phyloP scores from a whole-genome alignment of 805 yeast genomes.

The Kazachstania kunashirensis region DNA sequence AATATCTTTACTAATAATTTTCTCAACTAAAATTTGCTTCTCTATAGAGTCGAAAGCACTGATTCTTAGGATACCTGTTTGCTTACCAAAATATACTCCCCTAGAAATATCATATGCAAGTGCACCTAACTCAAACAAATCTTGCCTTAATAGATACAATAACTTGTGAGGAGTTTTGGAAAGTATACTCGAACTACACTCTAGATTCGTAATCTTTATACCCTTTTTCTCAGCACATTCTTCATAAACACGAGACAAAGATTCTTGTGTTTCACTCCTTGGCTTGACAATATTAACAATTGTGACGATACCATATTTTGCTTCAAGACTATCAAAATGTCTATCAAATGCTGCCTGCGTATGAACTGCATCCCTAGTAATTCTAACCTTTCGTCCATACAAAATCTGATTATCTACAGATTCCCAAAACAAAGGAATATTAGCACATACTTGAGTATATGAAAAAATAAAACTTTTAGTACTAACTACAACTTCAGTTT shows the following conservation, averaged over 20 bases:
- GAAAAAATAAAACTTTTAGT: conserved; percentile 46
- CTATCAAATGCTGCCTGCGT: conserved; percentile 78
- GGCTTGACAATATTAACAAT: conserved; percentile 63
- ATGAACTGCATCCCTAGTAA: conserved; percentile 74
- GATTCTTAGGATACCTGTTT: conserved; percentile 81
- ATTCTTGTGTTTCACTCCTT: conserved; percentile 58
- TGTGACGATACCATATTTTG: conserved; percentile 78
- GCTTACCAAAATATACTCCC: conserved; percentile 61
- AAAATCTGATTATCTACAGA: conserved; percentile 59
- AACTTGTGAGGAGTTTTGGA: conserved; percentile 31
- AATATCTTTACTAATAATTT: conserved; percentile 65
- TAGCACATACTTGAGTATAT: conserved; percentile 79
- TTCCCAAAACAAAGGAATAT: conserved; percentile 93
- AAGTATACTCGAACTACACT: conserved; percentile 30
- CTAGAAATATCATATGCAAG: conserved; percentile 58
- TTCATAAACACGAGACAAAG: conserved; percentile 51
- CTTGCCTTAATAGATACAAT: conserved; percentile 49
- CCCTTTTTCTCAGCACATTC: conserved; percentile 36
- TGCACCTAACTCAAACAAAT: conserved; percentile 75
- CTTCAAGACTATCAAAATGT: conserved; percentile 63
- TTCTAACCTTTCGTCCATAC: conserved; percentile 66
- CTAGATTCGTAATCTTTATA: conserved; percentile 31
- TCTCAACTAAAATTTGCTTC: conserved; percentile 64
- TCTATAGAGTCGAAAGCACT: conserved; percentile 88
- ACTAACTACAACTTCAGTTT: conserved; percentile 72